Evolutionary conservation across 345 rosid species (phyloP), one percentile per base, ranked within the genome.

Genomic region (Angophora floribunda): DNA sequence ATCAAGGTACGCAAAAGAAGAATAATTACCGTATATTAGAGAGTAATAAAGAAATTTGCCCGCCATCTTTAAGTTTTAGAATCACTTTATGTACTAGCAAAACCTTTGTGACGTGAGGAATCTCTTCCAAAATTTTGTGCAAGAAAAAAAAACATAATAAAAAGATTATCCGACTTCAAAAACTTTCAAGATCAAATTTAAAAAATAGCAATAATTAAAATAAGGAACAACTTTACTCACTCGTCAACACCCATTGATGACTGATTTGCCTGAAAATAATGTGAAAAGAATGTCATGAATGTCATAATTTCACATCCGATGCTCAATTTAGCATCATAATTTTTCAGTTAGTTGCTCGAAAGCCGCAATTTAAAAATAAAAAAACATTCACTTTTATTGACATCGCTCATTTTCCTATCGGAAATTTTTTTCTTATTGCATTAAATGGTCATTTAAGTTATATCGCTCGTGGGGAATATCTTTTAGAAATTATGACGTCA

Each of bases 161-260:
- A 26, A 13, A 32, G 0, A 1, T 0, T 49, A 19, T 85, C 21
- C 1, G 2, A 5, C 21, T 9, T 17, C 21, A 9, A 16, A 49
- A 41, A 19, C 49, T 36, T 75, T 36, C 13, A 1, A 75, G 49
- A 75, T 13, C 13, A 63, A 30, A 65, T 65, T 7, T 67, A 9
- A 57, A 13, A 57, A 57, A 9, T 26, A 57, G 63, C 9, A 11
- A 36, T 75, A 41, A 19, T 75, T 75, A 75, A 75, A 36, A 75
- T 36, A 75, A 75, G 24, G 26, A 75, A 21, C 49, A 36, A 75
- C 84, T 75, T 75, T 75, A 10, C 49, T 19, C 14, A 19, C 5
- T 21, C 14, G 84, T 75, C 84, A 75, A 75, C 49, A 5, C 26
- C 7, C 7, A 14, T 36, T 36, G 63, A 36, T 36, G 82, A 75